Evolutionary conservation across 1,284 basidiomycete species (phyloP), one percentile per base, ranked within the genome.

Genomic region (Cutaneotrichosporon sp.): DNA sequence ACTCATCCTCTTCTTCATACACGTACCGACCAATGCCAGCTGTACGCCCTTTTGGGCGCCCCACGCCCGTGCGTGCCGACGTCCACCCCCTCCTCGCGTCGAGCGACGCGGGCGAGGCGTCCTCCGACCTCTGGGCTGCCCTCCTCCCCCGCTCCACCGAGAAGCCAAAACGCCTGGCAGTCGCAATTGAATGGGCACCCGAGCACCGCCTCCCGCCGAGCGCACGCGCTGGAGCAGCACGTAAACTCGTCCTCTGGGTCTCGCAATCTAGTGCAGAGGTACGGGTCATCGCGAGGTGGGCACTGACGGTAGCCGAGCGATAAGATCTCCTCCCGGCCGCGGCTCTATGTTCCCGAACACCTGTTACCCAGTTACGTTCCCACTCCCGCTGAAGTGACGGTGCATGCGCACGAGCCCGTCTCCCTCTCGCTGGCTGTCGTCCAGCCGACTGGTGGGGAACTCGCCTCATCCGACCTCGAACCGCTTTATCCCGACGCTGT

Each of bases 371-470:
- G 71, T 6, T 74, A 65, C 56, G 64, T 71, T 1, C 56, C 69
- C n/a, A 68, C 72, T 0, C 72, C 75, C 0, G 58, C 75, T 0
- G 36, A 50, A 0, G 73, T 69, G 13, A 42, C 31, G 9, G 46
- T 81, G 7, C 65, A 72, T 22, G 65, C 66, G 2, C 73, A 78
- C 34, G 58, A 67, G 30, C 74, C 77, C 0, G 65, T 80, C n/a
- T 52, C 65, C 1, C 73, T 82, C 34, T 65, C 70, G 2, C 69
- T 76, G 1, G 69, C 73, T 21, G 72, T 81, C 40, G 69, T 82
- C 13, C 74, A 80, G 61, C 72, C 77, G 0, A 57, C 56, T 6
- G 64, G 76, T 5, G 52, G 47, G 2, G 65, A 64, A 18, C 64
- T 78, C 36, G 52, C 72, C 6, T 61, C 72, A 10, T 66, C 72